Evolutionary conservation across 192 early-diverging fungal genomes (phyloP), one percentile per base, ranked within the genome.

Genomic region (Rhizoclosmatium globosum): DNA sequence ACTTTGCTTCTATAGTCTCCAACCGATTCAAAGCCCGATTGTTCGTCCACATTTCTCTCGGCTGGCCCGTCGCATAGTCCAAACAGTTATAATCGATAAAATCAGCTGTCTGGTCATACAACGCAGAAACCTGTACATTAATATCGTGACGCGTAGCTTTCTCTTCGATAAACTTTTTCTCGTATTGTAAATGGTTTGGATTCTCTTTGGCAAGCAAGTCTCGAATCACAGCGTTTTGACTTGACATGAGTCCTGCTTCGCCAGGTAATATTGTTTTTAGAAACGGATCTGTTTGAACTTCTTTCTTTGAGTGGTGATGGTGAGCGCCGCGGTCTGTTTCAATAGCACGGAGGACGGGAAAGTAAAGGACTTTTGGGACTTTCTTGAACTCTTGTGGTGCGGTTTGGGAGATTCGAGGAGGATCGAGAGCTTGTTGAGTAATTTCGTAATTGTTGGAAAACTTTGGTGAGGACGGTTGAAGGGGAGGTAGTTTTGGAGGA

Each of bases 211-310:
- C 21, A 6, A 76, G 47, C 45, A 76, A 47, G 15, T 41, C 17
- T 23, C 48, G 45, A 4, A 76, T 13, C 2, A 76, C 64, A 7
- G 9, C 11, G 6, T 13, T 53, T 38, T 76, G 74, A 13, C 17
- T 56, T 7, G 9, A 7, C 61, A 76, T 23, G 48, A 76, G 48
- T 4, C 74, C 74, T 2, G 64, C 74, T 62, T 76, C 74, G n/a
- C 74, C 74, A 0, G 74, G 74, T 11, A 76, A 47, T 38, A 59
- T 13, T 11, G 31, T 23, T 56, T 76, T 76, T 23, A 76, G 41
- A 23, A 76, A 76, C 11, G 74, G 74, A 50, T 76, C 74, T 3
- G 21, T 39, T 39, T 4, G 31, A 45, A 76, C 74, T 76, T 76
- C 74, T 7, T 47, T 9, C 23, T 15, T 3, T 15, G 4, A 4